Base-by-base conservation (phyloP, 805 yeast genomes). In the Nakazawaea ambrosiae region DNA sequence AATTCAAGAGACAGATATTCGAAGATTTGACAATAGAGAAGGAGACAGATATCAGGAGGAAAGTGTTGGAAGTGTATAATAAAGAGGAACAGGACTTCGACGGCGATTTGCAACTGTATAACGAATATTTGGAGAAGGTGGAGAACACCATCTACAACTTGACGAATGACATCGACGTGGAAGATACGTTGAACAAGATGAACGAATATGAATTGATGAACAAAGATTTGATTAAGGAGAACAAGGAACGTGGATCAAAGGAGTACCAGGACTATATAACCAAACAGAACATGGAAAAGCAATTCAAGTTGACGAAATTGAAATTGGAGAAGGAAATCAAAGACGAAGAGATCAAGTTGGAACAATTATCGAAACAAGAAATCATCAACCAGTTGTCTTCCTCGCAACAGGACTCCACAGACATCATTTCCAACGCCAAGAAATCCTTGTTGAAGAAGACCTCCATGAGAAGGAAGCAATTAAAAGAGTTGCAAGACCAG, bases 1-100 rank as follows among this genome's bases (percentile, higher is more conserved):
- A 78, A 61, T 92, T 92, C 66, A 94, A 92, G 63, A 72, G 85
- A 27, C 98, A 92, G 61, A 73, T 88, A 2, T 92, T 92, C 54
- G 97, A 90, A 48, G 97, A 92, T 58, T 73, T 92, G 27, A 67
- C 59, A 6, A 95, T 92, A 3, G 99, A 92, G 57, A 73, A 82
- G 44, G 99, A 92, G 54, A 87, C 94, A 27, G 97, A 92, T 57
- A 76, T 89, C 15, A 70, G 99, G 36, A 81, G 79, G 49, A 66
- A 90, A 40, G 87, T 92, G 9, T 66, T 72, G 48, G 68, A 70
- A 38, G 80, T 89, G 7, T 89, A 81, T 61, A 92, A 92, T 59
- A 83, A 85, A 57, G 77, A 81, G 2, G 74, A 76, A 46, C 78
- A 76, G 27, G 94, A 87, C 48, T 92, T 92, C 51, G 63, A 57